phyloP scores from a whole-genome alignment of 2,329 filamentous ascomycete genomes.

The Penicillium sp. region DNA sequence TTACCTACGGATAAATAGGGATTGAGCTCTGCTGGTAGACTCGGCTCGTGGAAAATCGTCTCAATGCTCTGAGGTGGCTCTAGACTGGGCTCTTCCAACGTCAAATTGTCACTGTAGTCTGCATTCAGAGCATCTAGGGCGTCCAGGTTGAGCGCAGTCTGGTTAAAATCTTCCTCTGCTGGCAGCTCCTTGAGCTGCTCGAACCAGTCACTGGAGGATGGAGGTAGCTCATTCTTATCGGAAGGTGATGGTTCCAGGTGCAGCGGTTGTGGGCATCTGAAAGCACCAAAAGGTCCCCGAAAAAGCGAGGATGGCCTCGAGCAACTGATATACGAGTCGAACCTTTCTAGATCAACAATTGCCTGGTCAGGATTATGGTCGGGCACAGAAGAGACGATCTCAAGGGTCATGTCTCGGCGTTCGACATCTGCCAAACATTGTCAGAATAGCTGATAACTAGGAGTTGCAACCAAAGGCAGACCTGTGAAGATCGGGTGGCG shows the following conservation, averaged over 20 bases:
- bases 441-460: no score
- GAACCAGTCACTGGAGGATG: no score
- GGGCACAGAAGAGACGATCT: constrained; percentile 1
- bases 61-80: background rate
- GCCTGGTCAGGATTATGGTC: constrained; percentile 7
- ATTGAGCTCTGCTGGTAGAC: background rate
- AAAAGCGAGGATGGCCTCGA: constrained; percentile 2
- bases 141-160: background rate
- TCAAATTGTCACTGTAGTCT: background rate
- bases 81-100: background rate
- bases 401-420: constrained; percentile 10
- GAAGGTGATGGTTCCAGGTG: background rate
- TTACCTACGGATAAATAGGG: background rate
- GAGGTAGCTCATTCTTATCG: background rate
- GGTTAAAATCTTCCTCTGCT: background rate
- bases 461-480: no score
- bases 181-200: background rate
- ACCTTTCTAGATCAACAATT: constrained; percentile 14
- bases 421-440: no score
- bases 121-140: background rate
- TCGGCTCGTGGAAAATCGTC: background rate
- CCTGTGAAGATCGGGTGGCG: no score
- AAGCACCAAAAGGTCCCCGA: constrained; percentile 17
- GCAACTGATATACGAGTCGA: background rate
- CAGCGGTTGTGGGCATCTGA: background rate